Base-by-base conservation (phyloP, 441 rosid genomes). In the Iberis amara region DNA sequence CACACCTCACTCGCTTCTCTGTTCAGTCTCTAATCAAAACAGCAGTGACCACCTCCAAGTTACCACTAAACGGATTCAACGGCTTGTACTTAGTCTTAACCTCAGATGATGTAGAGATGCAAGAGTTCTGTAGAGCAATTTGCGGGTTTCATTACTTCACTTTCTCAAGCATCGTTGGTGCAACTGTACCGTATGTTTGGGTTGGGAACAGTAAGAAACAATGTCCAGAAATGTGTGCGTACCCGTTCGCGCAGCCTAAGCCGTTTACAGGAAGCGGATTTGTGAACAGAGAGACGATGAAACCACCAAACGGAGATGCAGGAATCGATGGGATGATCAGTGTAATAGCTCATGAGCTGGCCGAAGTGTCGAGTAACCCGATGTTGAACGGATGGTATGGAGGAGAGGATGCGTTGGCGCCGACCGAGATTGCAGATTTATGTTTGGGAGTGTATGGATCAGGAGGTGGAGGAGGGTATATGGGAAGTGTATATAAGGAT, bases 141-240 rank as follows among this genome's bases (percentile, higher is more conserved):
- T 91, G 98, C 30, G 98, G 98, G 66, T 91, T 87, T 76, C 98
- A 91, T 72, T 87, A 81, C 63, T 91, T 87, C 70, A 85, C 96
- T 7, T 91, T 87, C 73, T 80, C 96, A 40, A 80, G 86, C 11
- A 79, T 83, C 30, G 95, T 85, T 40, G 98, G 98, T 6, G 80
- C 77, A 74, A 81, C 95, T 11, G 73, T 91, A 14, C 98, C 96
- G 15, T 91, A 83, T 77, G 95, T 78, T 14, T 91, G 98, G 98
- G 82, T 87, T 1, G 98, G 98, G 3, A 85, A 91, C 68, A 83
- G 90, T 23, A 79, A 67, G 3, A 83, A 71, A 64, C 69, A 55
- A 2, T 91, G 98, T 52, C 94, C 98, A 0, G 98, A 89, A 0
- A 64, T 68, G 27, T 91, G 98, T 11, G 96, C 98, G 0, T 87